Evolutionary conservation across 306 rosid species (phyloP).

Genomic region (Canavalia ensiformis): DNA sequence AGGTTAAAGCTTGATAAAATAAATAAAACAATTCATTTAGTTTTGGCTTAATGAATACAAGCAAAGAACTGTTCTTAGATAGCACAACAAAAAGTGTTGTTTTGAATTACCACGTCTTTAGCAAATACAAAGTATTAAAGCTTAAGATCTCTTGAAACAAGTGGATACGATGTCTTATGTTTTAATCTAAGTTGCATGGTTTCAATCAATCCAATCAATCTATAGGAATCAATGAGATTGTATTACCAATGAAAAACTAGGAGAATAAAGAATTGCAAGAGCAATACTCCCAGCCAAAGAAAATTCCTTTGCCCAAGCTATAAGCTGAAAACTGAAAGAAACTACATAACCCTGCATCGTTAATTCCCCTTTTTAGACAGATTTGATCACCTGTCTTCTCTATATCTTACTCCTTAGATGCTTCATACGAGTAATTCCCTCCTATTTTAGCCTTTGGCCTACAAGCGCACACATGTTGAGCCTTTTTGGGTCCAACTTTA

Average conservation of each 20-base stretch:
- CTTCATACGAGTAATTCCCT: conserved; percentile 2
- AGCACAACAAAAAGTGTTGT: background rate
- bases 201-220: background rate
- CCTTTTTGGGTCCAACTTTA: conserved; percentile 14
- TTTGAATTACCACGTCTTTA: conserved; percentile 19
- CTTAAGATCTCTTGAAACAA: conserved; percentile 4
- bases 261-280: conserved; percentile 1
- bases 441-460: background rate
- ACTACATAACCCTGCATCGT: background rate
- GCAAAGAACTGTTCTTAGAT: conserved; percentile 13
- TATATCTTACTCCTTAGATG: background rate
- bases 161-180: background rate
- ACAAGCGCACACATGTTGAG: background rate
- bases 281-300: background rate
- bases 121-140: conserved; percentile 31
- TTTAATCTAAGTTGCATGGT: conserved; percentile 13
- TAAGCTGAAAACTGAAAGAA: background rate
- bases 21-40: conserved; percentile 4
- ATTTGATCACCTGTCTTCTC: background rate
- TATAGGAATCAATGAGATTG: background rate
- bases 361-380: conserved; percentile 17
- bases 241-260: background rate
- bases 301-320: background rate
- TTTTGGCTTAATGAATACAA: conserved; percentile 15
- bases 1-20: conserved; percentile 24